Conservation (phyloP, 371 early-diverging fungal species). For the Smittium culicis region DNA sequence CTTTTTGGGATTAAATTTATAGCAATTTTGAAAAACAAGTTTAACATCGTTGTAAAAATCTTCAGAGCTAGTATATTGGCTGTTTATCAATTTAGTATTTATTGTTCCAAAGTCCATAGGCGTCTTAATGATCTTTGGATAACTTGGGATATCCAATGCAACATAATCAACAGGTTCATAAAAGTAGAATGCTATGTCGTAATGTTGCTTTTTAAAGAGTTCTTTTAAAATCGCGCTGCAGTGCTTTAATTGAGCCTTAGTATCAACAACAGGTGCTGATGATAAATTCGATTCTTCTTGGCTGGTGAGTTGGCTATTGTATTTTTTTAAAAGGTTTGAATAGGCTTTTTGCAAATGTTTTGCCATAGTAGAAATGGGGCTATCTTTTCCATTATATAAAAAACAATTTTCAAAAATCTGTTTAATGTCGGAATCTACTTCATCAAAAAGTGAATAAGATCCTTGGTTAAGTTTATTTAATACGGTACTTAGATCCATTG, state of each 20-base stretch:
- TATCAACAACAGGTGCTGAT: not conserved
- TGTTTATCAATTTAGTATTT: constrained; percentile 61
- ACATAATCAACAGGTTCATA: constrained; percentile 86
- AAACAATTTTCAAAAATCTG: constrained; percentile 90
- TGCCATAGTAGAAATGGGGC: constrained; percentile 59
- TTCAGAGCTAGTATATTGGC: constrained; percentile 50
- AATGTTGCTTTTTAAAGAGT: constrained; percentile 55
- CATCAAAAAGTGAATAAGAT: constrained; percentile 54
- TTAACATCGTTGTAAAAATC: constrained; percentile 78
- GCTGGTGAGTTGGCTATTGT: constrained; percentile 11
- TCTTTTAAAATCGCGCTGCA: constrained; percentile 60
- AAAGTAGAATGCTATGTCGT: constrained; percentile 63
- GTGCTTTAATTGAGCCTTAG: constrained; percentile 27
- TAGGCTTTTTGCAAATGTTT: constrained; percentile 58
- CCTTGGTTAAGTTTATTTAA: constrained; percentile 64
- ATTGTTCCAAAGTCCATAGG: constrained; percentile 98
- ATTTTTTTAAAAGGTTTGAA: constrained; percentile 36
- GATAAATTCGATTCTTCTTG: not conserved
- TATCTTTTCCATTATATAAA: constrained; percentile 80
- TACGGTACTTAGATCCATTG: constrained; percentile 97
- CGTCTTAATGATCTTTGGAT: constrained; percentile 78
- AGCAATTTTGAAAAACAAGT: constrained; percentile 88
- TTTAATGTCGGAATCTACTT: constrained; percentile 70
- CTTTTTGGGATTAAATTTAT: constrained; percentile 77
- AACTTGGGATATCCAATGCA: constrained; percentile 83